These are phyloP conservation scores for Cryptosporidium sp. DNA, from an alignment of 169 alveolate genomes.

Conservation along the genomic window DNA sequence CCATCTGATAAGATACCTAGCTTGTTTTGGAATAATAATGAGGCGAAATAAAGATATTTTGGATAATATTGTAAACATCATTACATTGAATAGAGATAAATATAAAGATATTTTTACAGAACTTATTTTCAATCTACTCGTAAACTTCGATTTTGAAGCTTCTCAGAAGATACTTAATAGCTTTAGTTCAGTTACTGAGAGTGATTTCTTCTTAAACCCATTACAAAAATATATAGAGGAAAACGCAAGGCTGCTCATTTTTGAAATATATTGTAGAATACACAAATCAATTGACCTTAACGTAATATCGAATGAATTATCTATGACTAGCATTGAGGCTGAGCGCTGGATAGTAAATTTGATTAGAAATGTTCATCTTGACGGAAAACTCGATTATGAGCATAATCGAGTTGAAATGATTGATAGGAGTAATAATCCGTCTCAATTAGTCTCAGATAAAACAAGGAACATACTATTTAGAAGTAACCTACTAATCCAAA, in stretches of 20 bases:
- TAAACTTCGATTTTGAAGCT: slow-evolving; percentile 88
- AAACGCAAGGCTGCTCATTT: slow-evolving; percentile 87
- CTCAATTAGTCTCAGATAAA: slow-evolving; percentile 89
- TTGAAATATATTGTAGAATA: slow-evolving; percentile 92
- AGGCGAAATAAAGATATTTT: slow-evolving; percentile 64
- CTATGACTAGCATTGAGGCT: slow-evolving; percentile 89
- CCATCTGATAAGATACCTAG: slow-evolving; percentile 67
- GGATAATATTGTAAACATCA: slow-evolving; percentile 53
- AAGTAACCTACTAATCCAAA: slow-evolving; percentile 86
- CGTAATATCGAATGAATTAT: slow-evolving; percentile 88
- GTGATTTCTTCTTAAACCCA: slow-evolving; percentile 87
- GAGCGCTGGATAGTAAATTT: slow-evolving; percentile 93
- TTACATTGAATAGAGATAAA: slow-evolving; percentile 73
- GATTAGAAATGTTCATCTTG: slow-evolving; percentile 87
- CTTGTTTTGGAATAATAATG: slow-evolving; percentile 75
- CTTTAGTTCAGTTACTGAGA: slow-evolving; percentile 79
- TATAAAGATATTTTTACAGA: slow-evolving; percentile 90
- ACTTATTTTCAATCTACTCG: slow-evolving; percentile 87
- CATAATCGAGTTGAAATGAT: slow-evolving; percentile 91
- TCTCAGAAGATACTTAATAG: slow-evolving; percentile 82
- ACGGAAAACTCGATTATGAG: slow-evolving; percentile 92
- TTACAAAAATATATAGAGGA: slow-evolving; percentile 89
- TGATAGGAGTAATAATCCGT: slow-evolving; percentile 87
- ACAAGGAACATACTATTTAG: slow-evolving; percentile 86
- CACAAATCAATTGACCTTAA: slow-evolving; percentile 91